phyloP scores from a whole-genome alignment of 2,329 filamentous ascomycete genomes.

The Salinomyces thailandicus region DNA sequence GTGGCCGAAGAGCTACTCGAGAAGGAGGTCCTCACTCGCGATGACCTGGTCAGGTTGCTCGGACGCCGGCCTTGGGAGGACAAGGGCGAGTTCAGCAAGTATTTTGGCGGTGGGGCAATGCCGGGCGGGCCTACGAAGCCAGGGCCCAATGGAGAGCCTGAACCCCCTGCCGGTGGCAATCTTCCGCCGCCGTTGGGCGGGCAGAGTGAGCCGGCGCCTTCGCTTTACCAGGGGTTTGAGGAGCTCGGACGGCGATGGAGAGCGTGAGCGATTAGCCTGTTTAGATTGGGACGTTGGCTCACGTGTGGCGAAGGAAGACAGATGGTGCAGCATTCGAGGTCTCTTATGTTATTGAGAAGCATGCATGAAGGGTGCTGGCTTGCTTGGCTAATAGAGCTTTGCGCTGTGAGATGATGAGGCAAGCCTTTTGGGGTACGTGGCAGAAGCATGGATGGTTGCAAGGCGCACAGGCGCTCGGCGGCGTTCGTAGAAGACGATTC shows the following conservation, averaged over 20 bases:
- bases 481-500: too few relatives aligned
- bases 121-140: conserved; percentile 4
- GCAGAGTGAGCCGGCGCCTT: conserved; percentile 18
- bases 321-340: too few relatives aligned
- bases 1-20: conserved; percentile 84
- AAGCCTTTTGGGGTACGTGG: too few relatives aligned
- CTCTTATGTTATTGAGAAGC: too few relatives aligned
- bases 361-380: too few relatives aligned
- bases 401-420: too few relatives aligned
- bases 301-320: too few relatives aligned
- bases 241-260: conserved; percentile 11
- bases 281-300: too few relatives aligned
- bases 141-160: conserved; percentile 4
- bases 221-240: conserved; percentile 18
- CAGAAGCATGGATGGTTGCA: too few relatives aligned
- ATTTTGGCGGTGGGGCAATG: conserved; percentile 51
- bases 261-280: too few relatives aligned
- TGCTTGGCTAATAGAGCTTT: too few relatives aligned
- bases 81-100: conserved; percentile 82
- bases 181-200: conserved; percentile 15
- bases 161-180: conserved; percentile 5
- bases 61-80: conserved; percentile 79
- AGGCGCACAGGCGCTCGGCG: too few relatives aligned
- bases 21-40: conserved; percentile 83
- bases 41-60: conserved; percentile 83